Evolutionary conservation across 768 basidiomycete genomes (phyloP).

Genomic region (Omphalotus guepiniiformis): DNA sequence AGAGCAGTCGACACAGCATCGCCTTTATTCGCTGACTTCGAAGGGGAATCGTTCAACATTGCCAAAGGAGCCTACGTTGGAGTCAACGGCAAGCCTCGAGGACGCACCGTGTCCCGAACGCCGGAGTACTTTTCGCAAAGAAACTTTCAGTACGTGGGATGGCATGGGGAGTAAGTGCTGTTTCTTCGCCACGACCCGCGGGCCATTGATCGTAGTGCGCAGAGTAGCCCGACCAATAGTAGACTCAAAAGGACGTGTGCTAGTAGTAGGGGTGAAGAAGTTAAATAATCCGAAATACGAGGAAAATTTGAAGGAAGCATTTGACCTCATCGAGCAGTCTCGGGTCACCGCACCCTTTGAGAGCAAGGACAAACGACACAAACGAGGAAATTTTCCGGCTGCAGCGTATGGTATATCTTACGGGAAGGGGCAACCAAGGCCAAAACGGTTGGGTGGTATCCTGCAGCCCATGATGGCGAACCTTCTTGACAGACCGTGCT

Average conservation of each 20-base stretch:
- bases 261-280: not conserved
- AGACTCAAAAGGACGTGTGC: not conserved
- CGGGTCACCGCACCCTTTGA: not conserved
- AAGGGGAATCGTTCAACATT: not conserved
- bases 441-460: not conserved
- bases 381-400: not conserved
- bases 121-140: not conserved
- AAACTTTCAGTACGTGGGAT: not conserved
- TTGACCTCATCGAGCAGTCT: not conserved
- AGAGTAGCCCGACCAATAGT: too few relatives aligned
- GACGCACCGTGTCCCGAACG: not conserved
- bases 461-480: too few relatives aligned
- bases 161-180: not conserved
- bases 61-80: not conserved
- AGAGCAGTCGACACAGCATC: not conserved
- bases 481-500: not conserved
- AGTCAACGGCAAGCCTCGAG: not conserved
- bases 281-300: not conserved
- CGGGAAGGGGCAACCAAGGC: not conserved
- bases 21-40: not conserved
- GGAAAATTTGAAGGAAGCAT: not conserved
- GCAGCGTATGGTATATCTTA: not conserved
- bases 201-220: too few relatives aligned
- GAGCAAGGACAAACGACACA: not conserved
- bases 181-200: not conserved